Conservation (phyloP, 768 basidiomycete species). For the Polyporus arcularius region DNA sequence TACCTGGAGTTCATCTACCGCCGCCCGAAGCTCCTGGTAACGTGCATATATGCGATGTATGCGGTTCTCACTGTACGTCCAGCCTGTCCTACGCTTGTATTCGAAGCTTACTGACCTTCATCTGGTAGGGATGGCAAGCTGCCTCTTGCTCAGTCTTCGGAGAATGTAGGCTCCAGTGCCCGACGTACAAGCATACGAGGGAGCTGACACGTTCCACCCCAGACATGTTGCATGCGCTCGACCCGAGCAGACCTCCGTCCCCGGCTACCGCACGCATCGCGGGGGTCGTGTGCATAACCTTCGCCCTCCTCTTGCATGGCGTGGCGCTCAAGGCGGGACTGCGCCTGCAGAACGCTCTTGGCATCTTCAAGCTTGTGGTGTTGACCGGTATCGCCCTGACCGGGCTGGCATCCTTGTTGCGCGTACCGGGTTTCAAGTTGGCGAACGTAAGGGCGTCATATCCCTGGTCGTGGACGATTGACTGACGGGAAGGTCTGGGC, state of each 20-base stretch:
- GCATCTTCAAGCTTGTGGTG: conserved; percentile 59
- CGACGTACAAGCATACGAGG: no score
- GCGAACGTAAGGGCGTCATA: conserved; percentile 37
- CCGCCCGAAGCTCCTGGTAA: conserved; percentile 59
- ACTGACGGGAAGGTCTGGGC: not conserved
- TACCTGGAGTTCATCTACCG: conserved; percentile 74
- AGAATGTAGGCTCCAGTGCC: conserved; percentile 53
- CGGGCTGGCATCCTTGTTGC: conserved; percentile 53
- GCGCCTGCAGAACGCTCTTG: conserved; percentile 63
- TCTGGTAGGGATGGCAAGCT: conserved; percentile 53
- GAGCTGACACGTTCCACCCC: not conserved
- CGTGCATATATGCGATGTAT: conserved; percentile 61
- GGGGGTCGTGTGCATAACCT: conserved; percentile 57
- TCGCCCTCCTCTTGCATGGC: conserved; percentile 59
- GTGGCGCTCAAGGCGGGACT: conserved; percentile 54
- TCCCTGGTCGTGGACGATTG: not conserved
- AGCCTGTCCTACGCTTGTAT: not conserved
- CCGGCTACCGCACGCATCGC: conserved; percentile 52
- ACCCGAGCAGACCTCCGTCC: conserved; percentile 41
- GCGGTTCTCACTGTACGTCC: conserved; percentile 55
- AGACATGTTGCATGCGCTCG: conserved; percentile 63
- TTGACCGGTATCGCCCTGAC: conserved; percentile 52
- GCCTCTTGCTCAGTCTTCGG: conserved; percentile 68
- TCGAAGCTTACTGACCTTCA: no score
- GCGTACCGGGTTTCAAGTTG: conserved; percentile 51